Evolutionary conservation across 106 monocot species (phyloP), one percentile per base, ranked within the genome.

Genomic region (Dactylorhiza incarnata): DNA sequence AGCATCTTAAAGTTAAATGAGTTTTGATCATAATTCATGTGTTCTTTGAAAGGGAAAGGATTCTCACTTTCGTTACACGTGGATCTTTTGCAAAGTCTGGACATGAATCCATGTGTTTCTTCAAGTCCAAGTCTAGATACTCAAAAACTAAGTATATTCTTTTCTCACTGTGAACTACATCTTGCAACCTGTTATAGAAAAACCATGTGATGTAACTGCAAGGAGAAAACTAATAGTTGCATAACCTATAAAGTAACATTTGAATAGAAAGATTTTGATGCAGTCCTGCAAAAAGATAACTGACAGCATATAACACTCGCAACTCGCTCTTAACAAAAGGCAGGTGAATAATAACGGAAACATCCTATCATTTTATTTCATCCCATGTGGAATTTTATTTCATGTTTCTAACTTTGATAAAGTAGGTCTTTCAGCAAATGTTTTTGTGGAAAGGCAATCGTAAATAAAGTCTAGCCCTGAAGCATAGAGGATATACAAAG

Each of bases 21-120:
- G 24, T 66, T 3, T 66, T 66, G 7, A 7, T 12, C 13, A 26
- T 66, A 66, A 66, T 66, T 13, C 37, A 66, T 66, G 24, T 37
- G 37, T 49, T 45, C 46, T 72, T 58, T 23, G 48, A 56, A 45
- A 43, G 10, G 29, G 16, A 72, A 69, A 44, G 19, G 29, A 6
- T 11, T 67, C 87, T 85, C 47, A 99, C 97, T 83, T 99, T 94
- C 52, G 91, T 72, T 49, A 99, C 52, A 52, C 76, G 73, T 65
- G 91, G 89, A 79, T 91, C 83, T 82, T 94, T 91, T 17, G 89
- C 84, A 77, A 94, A 81, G 46, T 99, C 97, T 44, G 97, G 97
- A 79, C 91, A 94, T 48, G 94, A 84, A 85, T 99, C 94, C 91
- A 99, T 99, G 77, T 94, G 91, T 82, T 99, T 99, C 89, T 99